Base-by-base conservation (phyloP, 805 yeast species). In the Scheffersomyces lignosus region DNA sequence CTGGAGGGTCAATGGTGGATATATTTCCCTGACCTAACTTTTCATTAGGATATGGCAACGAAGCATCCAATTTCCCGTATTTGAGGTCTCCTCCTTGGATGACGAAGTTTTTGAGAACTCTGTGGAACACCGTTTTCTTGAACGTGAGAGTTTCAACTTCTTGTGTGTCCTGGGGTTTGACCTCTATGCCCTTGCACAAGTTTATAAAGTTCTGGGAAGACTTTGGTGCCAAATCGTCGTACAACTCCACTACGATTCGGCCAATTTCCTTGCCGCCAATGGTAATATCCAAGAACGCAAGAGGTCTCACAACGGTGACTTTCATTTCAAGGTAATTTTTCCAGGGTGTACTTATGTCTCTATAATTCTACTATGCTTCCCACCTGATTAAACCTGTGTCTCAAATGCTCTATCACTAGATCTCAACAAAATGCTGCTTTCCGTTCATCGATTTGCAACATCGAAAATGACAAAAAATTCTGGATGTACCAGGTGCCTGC, bases 91-190 rank as follows among this genome's bases (percentile, higher is more conserved):
- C 90, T 3, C 78, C 80, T 56, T 83, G 90, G 13, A 84, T 61
- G 69, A 83, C 77, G 51, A 85, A 85, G 53, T 81, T 84, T 51
- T 76, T 80, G 34, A 84, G 66, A 2, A 82, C 77, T 37, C 87
- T 65, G 48, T 81, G 84, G 56, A 86, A 81, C 27, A 58, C 63
- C 27, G 72, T 76, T 15, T 64, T 54, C 41, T 71, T 65, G 38
- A 66, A 75, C 1, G 66, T 47, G 13, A 71, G 48, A 4, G 33
- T 36, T 13, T 44, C 41, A 4, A 54, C 61, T 4, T 43, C 40
- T n/a, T n/a, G n/a, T n/a, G n/a, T n/a, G n/a, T n/a, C n/a, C n/a
- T n/a, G n/a, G n/a, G n/a, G n/a, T n/a, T n/a, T n/a, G 8, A 24
- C 10, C 13, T 35, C 22, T 3, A 40, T 38, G 8, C 72, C 66